A percentile compares a stretch with the other conserved stretches of the same genome.
These are phyloP conservation scores for Cladosporium sp. DNA, from an alignment of 2,329 filamentous ascomycete species.

Conservation along the genomic window DNA sequence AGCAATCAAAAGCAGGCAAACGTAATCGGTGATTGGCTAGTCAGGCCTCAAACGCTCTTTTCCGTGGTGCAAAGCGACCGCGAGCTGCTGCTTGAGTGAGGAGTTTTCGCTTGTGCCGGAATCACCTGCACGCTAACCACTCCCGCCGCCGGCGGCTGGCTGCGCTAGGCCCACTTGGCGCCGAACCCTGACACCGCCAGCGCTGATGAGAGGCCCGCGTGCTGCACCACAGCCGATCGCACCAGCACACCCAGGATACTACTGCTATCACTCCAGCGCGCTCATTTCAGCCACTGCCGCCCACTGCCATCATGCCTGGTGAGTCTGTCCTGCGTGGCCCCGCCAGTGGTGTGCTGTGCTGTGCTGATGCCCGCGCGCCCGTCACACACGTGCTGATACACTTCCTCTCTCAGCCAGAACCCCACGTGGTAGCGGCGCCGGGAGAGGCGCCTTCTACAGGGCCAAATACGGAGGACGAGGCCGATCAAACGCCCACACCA, in stretches of 20 bases:
- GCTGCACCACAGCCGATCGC: conserved; percentile 4
- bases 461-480: conserved; percentile 25
- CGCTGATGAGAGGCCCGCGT: background rate
- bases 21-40: conserved; percentile 12
- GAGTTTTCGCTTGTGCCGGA: background rate
- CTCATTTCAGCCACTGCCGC: no score
- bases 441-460: conserved; percentile 28
- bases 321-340: background rate
- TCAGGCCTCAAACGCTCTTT: conserved; percentile 11
- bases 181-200: background rate
- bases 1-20: conserved; percentile 11
- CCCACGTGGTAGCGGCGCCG: conserved; percentile 20
- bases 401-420: conserved; percentile 12
- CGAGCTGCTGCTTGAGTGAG: background rate
- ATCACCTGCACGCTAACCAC: no score
- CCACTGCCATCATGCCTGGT: conserved; percentile 16
- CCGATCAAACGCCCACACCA: conserved; percentile 7
- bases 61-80: conserved; percentile 4
- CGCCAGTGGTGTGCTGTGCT: no score
- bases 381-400: conserved; percentile 10
- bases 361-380: no score
- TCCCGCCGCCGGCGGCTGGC: no score
- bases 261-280: no score
- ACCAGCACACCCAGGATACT: no score
- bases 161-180: conserved; percentile 1